phyloP scores from a whole-genome alignment of 345 rosid genomes.

The Physaria fendleri region DNA sequence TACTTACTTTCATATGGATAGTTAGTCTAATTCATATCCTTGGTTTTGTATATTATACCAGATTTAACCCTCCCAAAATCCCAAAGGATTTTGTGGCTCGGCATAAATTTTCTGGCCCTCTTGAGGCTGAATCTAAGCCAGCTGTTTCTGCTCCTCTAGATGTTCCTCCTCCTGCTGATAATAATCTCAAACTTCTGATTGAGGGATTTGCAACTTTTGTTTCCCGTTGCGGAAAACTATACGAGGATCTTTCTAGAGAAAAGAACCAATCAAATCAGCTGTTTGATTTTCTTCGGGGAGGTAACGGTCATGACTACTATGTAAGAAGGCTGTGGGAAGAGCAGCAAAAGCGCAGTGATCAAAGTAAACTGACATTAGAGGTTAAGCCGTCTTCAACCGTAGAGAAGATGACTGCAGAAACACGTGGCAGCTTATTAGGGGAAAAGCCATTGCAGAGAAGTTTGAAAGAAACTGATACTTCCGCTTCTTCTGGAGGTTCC shows the following conservation, averaged over 20 bases:
- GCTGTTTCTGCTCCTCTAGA: slow-evolving; percentile 57
- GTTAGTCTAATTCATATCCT: background rate
- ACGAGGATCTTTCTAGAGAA: slow-evolving; percentile 93
- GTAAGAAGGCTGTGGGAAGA: slow-evolving; percentile 86
- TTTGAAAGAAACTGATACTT: slow-evolving; percentile 37
- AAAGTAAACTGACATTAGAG: slow-evolving; percentile 45
- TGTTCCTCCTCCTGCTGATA: slow-evolving; percentile 73
- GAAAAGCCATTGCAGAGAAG: slow-evolving; percentile 84
- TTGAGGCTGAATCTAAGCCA: slow-evolving; percentile 40
- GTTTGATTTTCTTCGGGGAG: slow-evolving; percentile 85
- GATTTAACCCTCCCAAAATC: slow-evolving; percentile 76
- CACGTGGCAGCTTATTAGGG: slow-evolving; percentile 79
- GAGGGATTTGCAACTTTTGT: slow-evolving; percentile 93
- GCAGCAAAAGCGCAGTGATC: slow-evolving; percentile 55
- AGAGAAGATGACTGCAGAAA: slow-evolving; percentile 77
- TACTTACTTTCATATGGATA: background rate
- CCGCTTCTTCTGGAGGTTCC: slow-evolving; percentile 42
- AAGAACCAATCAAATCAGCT: slow-evolving; percentile 81
- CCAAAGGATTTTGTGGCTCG: slow-evolving; percentile 73
- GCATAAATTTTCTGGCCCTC: slow-evolving; percentile 65
- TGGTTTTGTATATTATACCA: slow-evolving; percentile 34
- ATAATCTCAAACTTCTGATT: slow-evolving; percentile 62
- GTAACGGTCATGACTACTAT: slow-evolving; percentile 78
- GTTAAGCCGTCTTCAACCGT: slow-evolving; percentile 40
- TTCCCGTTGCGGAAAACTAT: slow-evolving; percentile 86